phyloP scores from a whole-genome alignment of 345 rosid species.

The Melaleuca alternifolia region DNA sequence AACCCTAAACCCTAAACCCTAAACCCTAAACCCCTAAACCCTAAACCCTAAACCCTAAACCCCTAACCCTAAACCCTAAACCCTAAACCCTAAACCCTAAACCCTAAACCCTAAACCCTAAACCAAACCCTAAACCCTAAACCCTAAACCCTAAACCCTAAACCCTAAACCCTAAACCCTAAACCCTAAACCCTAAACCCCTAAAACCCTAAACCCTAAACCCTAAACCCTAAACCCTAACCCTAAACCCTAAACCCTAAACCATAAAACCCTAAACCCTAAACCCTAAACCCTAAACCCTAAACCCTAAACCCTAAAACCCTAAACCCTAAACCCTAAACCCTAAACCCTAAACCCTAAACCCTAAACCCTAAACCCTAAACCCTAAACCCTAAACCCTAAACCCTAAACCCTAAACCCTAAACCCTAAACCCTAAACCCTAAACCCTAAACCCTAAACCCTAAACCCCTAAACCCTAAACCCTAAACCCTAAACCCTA shows the following conservation, averaged over 20 bases:
- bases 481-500: constrained; percentile 6
- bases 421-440: constrained; percentile 1
- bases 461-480: constrained; percentile 11
- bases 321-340: constrained; percentile 4
- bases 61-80: constrained; percentile 7
- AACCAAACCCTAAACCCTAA: constrained; percentile 5
- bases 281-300: constrained; percentile 7
- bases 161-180: not conserved
- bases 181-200: constrained; percentile 2
- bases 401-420: not conserved
- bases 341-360: constrained; percentile 4
- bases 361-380: constrained; percentile 1
- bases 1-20: not conserved
- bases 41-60: constrained; percentile 6
- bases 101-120: constrained; percentile 3
- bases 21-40: not conserved
- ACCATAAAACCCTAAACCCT: constrained; percentile 4
- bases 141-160: constrained; percentile 2
- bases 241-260: not conserved
- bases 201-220: constrained; percentile 3
- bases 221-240: not conserved
- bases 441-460: constrained; percentile 2
- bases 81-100: constrained; percentile 7
- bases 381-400: not conserved
- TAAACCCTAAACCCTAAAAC: not conserved